These are phyloP conservation scores for Nakazawaea wickerhamii DNA, from an alignment of 805 yeast genomes.

Conservation along the genomic window DNA sequence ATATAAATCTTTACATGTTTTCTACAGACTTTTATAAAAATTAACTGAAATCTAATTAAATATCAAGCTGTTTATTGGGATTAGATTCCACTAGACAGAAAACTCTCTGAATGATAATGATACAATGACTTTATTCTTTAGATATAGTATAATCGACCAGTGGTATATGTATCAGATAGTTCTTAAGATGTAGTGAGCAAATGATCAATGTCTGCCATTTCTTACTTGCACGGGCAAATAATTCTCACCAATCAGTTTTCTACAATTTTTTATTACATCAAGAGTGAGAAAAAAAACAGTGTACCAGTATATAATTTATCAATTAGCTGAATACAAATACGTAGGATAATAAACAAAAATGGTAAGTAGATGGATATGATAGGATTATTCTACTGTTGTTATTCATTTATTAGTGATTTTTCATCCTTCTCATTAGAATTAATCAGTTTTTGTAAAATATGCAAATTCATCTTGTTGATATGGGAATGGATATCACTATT, in stretches of 20 bases:
- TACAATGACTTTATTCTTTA: too few species aligned
- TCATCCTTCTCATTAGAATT: too few species aligned
- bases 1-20: too few species aligned
- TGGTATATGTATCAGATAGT: not conserved
- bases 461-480: not conserved
- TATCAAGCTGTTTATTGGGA: too few species aligned
- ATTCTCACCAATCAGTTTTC: slow-evolving; percentile 12
- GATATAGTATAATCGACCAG: too few species aligned
- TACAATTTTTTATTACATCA: slow-evolving; percentile 5
- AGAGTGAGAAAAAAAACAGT: slow-evolving; percentile 1
- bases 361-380: slow-evolving; percentile 2
- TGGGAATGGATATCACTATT: not conserved
- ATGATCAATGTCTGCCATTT: slow-evolving; percentile 3
- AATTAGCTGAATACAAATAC: not conserved
- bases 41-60: too few species aligned
- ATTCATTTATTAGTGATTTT: not conserved
- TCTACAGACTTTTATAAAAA: too few species aligned
- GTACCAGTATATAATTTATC: not conserved
- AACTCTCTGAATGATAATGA: too few species aligned
- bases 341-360: not conserved
- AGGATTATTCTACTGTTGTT: too few species aligned
- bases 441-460: not conserved
- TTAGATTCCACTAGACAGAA: too few species aligned
- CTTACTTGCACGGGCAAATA: slow-evolving; percentile 2
- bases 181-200: not conserved